Percentiles rank a stretch among this genome's conserved stretches.
These are phyloP conservation scores for Hyaloscypha hepaticicola DNA, from an alignment of 495 filamentous ascomycete genomes.

Conservation along the genomic window DNA sequence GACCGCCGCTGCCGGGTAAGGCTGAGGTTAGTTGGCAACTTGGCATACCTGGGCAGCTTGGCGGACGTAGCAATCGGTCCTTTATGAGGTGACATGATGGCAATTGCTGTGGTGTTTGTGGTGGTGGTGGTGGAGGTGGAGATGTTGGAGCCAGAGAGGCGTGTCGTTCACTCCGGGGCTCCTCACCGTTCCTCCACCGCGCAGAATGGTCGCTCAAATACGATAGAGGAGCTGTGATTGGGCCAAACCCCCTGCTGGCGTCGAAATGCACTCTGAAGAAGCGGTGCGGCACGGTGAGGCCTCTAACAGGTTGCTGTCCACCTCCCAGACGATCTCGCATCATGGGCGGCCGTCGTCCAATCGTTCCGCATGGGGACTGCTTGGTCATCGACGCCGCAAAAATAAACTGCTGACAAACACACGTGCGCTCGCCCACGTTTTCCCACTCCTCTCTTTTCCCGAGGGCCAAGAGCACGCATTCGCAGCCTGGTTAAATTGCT, in stretches of 20 bases:
- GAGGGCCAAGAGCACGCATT: not conserved
- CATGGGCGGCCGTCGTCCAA: not conserved
- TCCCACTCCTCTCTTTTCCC: not conserved
- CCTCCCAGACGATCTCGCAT: not conserved
- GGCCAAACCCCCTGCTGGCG: not conserved
- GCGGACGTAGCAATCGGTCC: slow-evolving; percentile 5
- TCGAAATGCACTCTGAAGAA: slow-evolving; percentile 9
- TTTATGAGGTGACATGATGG: not conserved
- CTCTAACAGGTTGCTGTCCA: not conserved
- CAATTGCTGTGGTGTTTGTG: not conserved
- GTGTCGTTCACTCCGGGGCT: slow-evolving; percentile 5
- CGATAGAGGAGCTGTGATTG: slow-evolving; percentile 16
- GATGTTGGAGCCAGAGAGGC: not conserved
- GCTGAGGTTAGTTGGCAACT: not conserved
- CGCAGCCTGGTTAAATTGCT: not conserved
- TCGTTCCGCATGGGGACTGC: slow-evolving; percentile 11
- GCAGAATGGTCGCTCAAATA: slow-evolving; percentile 15
- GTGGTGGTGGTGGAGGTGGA: not conserved
- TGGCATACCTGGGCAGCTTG: not conserved
- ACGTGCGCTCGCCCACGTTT: slow-evolving; percentile 15
- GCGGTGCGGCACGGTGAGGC: slow-evolving; percentile 22
- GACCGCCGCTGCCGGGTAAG: not conserved
- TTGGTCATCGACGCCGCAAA: slow-evolving; percentile 29
- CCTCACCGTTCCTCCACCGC: slow-evolving; percentile 19
- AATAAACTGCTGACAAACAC: slow-evolving; percentile 34